Evolutionary conservation across 2,329 filamentous ascomycete species (phyloP), one percentile per base, ranked within the genome.

Genomic region (Penicillium olsonii): DNA sequence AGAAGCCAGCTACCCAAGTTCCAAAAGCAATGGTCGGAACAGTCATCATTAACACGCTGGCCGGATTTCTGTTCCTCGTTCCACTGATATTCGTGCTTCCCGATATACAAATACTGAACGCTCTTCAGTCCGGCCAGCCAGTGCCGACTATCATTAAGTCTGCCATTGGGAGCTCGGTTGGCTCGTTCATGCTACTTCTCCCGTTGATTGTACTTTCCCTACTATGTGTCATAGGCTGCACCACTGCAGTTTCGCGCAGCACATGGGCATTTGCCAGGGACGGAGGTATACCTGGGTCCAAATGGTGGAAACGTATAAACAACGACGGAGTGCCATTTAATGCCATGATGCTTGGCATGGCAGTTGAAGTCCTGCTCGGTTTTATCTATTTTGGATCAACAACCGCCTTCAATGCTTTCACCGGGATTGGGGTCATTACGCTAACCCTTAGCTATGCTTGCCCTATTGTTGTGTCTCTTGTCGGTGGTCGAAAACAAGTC

Each of bases 351-450:
- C 75, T 91, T 2, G 87, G 85, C 0, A 85, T 86, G 0, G 64
- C 77, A 0, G 80, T 91, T 41, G 84, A 88, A 65, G 86, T 83
- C 57, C 70, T 89, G 15, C 78, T 90, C 0, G 87, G 87, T 0
- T 78, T 87, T 50, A 89, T 90, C 66, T 90, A 88, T 72, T 88
- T 91, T 56, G 87, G 87, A 15, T 87, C 83, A 2, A 80, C 80
- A 1, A 84, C 86, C 0, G 87, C 87, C 0, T 91, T 91, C 74
- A 86, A 85, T 72, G 84, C 82, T n/a, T 90, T 90, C 67, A 90
- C 87, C 0, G 86, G 87, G 26, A 85, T 89, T 0, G 87, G 87
- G 1, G 90, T 87, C 7, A 89, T 90, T 64, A 89, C 85, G 53
- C 78, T 90, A 0, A 88, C 85, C 0, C 74, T 84, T 33, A 81